Evolutionary conservation across 1,139 yeast genomes (phyloP), one percentile per base, ranked within the genome.

Genomic region (Pichia kudriavzevii): DNA sequence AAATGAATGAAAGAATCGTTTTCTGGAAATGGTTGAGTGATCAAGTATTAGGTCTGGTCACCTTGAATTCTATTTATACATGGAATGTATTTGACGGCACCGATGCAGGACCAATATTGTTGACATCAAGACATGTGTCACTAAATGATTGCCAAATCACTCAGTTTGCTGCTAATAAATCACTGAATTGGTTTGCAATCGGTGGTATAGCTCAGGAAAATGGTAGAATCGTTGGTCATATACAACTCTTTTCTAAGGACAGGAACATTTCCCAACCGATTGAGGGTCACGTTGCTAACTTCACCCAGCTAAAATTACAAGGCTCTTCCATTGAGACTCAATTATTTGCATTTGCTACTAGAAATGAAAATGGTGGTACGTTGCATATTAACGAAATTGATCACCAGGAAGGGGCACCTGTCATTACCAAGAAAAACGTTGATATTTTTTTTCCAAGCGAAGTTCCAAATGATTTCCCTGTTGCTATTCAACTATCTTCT

Each of bases 391-490:
- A 91, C 49, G 98, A 93, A 66, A 91, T 93, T 55, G 99, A 93
- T 59, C 97, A 91, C 59, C 84, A 79, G 48, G 82, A 82, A 21
- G 79, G 79, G 35, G 74, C 75, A 30, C 95, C 96, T n/a, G 68
- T 71, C 12, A 93, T 83, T 66, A 75, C 75, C 43, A 93, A 93
- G 71, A 87, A 87, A 61, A 75, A 82, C 25, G 94, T 85, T 30
- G 97, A 91, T 53, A 79, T 93, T 43, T 91, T 83, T 63, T 88
- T 91, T 74, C 98, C 98, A 27, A 91, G 94, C 25, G 98, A 93
- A 64, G 95, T 95, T 28, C 71, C 84, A 31, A 84, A 82, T 58
- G 99, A 93, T 63, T 93, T 93, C 78, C 99, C 99, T 39, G 88
- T 93, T 47, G 75, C 95, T 38, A 76, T 88, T 44, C 94, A 87